These are phyloP conservation scores for Ilyonectria destructans DNA, from an alignment of 2,329 filamentous ascomycete genomes.

Conservation along the genomic window DNA sequence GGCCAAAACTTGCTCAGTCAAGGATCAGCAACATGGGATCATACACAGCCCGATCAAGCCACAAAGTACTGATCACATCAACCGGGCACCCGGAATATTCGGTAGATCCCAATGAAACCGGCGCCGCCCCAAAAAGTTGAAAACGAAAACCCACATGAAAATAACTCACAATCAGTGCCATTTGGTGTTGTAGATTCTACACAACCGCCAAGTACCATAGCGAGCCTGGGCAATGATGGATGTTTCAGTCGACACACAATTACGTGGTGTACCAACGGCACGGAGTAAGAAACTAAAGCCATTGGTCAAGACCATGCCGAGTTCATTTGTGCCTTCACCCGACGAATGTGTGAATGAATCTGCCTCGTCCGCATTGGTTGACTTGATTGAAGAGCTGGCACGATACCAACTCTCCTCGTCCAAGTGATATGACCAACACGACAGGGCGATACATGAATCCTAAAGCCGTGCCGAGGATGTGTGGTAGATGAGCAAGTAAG, in stretches of 20 bases:
- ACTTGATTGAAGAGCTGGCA: background rate
- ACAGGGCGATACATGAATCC: background rate
- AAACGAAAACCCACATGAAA: background rate
- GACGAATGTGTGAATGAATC: background rate
- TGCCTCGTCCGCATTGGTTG: background rate
- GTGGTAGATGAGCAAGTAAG: background rate
- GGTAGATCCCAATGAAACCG: background rate
- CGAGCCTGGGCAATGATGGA: background rate
- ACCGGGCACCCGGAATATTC: background rate
- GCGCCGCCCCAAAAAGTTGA: background rate
- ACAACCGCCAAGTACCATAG: background rate
- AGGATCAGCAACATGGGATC: background rate
- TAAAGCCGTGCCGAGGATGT: background rate
- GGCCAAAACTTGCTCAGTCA: too few species aligned
- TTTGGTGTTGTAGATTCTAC: background rate
- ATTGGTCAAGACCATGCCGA: background rate
- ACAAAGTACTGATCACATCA: background rate
- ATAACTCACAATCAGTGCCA: background rate
- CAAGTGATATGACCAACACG: background rate
- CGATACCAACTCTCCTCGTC: background rate
- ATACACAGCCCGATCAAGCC: background rate
- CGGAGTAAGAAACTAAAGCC: background rate
- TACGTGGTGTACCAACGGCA: background rate
- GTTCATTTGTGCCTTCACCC: background rate
- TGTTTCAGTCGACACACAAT: background rate